Base-by-base conservation (phyloP, 2,329 filamentous ascomycete species). In the Metarhizium sp. region DNA sequence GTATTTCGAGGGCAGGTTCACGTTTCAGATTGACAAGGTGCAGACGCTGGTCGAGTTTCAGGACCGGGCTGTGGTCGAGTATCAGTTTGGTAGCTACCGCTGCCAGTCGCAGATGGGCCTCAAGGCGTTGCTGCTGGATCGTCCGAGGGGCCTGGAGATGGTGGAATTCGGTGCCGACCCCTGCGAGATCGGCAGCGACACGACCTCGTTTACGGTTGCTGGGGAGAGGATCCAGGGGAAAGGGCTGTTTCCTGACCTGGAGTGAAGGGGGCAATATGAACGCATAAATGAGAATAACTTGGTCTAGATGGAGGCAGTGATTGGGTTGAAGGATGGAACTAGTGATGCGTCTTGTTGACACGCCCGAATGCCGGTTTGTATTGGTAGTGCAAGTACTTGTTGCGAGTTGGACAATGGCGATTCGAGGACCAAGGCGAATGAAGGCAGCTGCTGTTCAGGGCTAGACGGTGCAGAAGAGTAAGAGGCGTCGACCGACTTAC, bases 51-150 rank as follows among this genome's bases (percentile, higher is more conserved):
- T 66, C 40, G 55, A 59, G 30, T 64, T 59, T 2, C 59, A 57
- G 0, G 58, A 59, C 1, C 65, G 68, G 25, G 62, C 62, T 0
- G 69, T 75, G 2, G 58, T 78, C 14, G 78, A 81, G 68, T 79
- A 75, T 59, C 71, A 74, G 11, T 83, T 83, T 59, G 78, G 77
- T 0, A 80, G 78, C 55, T 82, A 73, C 56, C 73, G 78, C 1
- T 79, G 76, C 65, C 80, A 83, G 70, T 71, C 78, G 0, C 73
- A 80, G 66, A 72, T 75, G 52, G 78, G 74, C 1, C 71, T 72
- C 62, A 71, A 71, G 64, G 64, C 71, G 0, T 61, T 74, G 30
- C 67, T 72, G 52, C 68, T 67, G 58, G 67, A 73, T 11, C 56
- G 60, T 1, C 71, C 70, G 0, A 50, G 38, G 2, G 69, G 70